phyloP scores from a whole-genome alignment of 768 basidiomycete genomes.

The Calocybe cyanea region DNA sequence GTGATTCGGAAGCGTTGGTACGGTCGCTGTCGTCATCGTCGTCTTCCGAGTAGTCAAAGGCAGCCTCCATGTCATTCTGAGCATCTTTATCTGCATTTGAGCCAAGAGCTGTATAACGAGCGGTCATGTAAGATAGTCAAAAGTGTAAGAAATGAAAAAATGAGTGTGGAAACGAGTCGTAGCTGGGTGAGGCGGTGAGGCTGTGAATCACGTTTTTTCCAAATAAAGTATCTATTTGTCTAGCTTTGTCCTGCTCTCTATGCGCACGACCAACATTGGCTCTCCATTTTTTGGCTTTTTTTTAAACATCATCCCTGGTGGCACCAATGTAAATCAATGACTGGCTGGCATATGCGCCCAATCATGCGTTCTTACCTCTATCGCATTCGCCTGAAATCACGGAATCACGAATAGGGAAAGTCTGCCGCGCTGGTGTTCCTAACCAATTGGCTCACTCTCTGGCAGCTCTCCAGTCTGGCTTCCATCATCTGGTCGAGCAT shows the following conservation, averaged over 20 bases:
- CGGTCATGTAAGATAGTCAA: slow-evolving; percentile 33
- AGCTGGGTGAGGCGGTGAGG: slow-evolving; percentile 2
- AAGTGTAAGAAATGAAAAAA: slow-evolving; percentile 7
- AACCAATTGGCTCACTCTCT: slow-evolving; percentile 58
- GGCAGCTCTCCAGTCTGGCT: slow-evolving; percentile 72
- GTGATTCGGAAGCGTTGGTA: slow-evolving; percentile 43
- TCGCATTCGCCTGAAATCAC: too few species aligned
- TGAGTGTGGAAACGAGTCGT: slow-evolving; percentile 14
- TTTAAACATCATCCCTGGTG: too few species aligned
- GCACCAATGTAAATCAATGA: too few species aligned
- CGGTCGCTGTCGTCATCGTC: slow-evolving; percentile 49
- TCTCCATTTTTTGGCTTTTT: too few species aligned
- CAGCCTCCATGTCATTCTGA: slow-evolving; percentile 70
- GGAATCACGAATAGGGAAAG: slow-evolving; percentile 23
- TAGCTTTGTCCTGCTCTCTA: slow-evolving; percentile 7
- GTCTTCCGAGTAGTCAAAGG: slow-evolving; percentile 79
- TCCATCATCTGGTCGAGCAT: slow-evolving; percentile 73
- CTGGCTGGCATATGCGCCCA: too few species aligned
- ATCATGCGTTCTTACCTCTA: too few species aligned
- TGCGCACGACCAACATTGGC: not conserved
- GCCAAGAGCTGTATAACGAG: slow-evolving; percentile 66
- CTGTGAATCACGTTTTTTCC: not conserved
- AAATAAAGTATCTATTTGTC: slow-evolving; percentile 8
- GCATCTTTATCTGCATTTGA: slow-evolving; percentile 44
- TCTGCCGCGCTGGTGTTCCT: slow-evolving; percentile 37